Conservation (phyloP, 116 monocot species). For the Cymodocea nodosa region DNA sequence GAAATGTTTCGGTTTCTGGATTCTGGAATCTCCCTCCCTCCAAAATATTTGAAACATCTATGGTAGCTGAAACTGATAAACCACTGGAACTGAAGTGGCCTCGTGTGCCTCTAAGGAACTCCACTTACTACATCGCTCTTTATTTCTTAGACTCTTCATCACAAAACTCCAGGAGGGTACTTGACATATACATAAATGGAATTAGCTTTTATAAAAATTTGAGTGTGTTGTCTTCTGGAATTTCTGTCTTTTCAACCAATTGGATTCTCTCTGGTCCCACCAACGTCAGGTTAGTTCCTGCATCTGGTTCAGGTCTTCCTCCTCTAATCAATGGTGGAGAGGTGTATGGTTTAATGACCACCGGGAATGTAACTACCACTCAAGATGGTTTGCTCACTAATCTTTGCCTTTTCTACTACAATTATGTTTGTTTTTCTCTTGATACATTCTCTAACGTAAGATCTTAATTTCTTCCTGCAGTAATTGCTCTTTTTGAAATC, state of each 20-base stretch:
- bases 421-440: constrained; percentile 1
- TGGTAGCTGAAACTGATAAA: constrained; percentile 27
- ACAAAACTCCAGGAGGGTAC: constrained; percentile 25
- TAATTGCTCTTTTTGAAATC: constrained; percentile 40
- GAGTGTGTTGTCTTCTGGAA: constrained; percentile 40
- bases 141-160: constrained; percentile 62
- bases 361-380: constrained; percentile 35
- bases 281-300: constrained; percentile 34
- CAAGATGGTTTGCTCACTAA: constrained; percentile 45
- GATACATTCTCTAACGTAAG: neutral
- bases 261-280: constrained; percentile 75
- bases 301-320: constrained; percentile 24
- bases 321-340: constrained; percentile 85
- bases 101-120: constrained; percentile 34
- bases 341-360: constrained; percentile 54
- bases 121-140: constrained; percentile 76
- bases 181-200: constrained; percentile 61
- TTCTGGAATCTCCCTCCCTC: constrained; percentile 87
- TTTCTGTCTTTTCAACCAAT: constrained; percentile 41
- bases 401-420: neutral
- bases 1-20: constrained; percentile 40
- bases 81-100: constrained; percentile 71
- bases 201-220: constrained; percentile 39
- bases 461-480: constrained; percentile 25
- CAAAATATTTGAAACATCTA: constrained; percentile 48